Base-by-base conservation (phyloP, 805 yeast genomes). In the Alloascoidea hylecoeti region DNA sequence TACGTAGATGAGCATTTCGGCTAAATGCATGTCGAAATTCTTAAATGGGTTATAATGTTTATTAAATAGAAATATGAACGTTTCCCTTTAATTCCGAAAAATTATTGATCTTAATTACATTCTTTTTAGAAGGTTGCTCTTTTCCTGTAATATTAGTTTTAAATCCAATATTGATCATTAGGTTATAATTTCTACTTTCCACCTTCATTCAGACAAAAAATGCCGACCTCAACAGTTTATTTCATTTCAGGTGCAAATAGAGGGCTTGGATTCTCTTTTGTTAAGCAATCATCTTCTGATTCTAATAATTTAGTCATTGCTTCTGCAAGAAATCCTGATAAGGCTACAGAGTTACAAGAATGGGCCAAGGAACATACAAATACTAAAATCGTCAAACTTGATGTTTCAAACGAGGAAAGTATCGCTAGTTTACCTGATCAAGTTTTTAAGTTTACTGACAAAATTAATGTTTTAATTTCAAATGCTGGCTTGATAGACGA, bases 171-270 rank as follows among this genome's bases (percentile, higher is more conserved):
- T n/a, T n/a, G n/a, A n/a, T n/a, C n/a, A n/a, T n/a, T n/a, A n/a
- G n/a, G n/a, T n/a, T n/a, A n/a, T n/a, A n/a, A n/a, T n/a, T n/a
- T n/a, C n/a, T n/a, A n/a, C n/a, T n/a, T n/a, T n/a, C n/a, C n/a
- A n/a, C n/a, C n/a, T n/a, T n/a, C n/a, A n/a, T n/a, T n/a, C n/a
- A n/a, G n/a, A n/a, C n/a, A n/a, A n/a, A n/a, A n/a, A n/a, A n/a
- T n/a, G n/a, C n/a, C n/a, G n/a, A n/a, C n/a, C n/a, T n/a, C 33
- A n/a, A 42, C 17, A 37, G 44, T 45, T 14, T 60, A 60, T 45
- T 50, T 57, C n/a, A 41, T 60, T 36, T 48, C 60, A 12, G 66
- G 67, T 17, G 57, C 59, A 18, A 53, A 53, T 39, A 48, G 59
- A 36, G 65, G 65, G 2, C 56, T 61, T 38, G 65, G 66, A 3